These are phyloP conservation scores for Cryomyces antarcticus DNA, from an alignment of 495 filamentous ascomycete species.

Conservation along the genomic window DNA sequence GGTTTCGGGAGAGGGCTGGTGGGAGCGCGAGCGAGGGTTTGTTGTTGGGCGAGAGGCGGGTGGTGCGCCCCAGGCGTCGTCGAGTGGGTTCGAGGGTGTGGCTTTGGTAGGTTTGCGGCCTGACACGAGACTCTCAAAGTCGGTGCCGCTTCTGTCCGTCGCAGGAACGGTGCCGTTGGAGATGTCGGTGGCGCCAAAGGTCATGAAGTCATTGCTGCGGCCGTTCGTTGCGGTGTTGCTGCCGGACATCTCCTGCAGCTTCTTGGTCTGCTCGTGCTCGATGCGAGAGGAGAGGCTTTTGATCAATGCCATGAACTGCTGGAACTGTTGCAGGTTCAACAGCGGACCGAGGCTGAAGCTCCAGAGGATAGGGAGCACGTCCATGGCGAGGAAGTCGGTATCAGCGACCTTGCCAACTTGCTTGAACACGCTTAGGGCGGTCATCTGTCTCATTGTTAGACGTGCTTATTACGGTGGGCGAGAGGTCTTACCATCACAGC, in stretches of 20 bases:
- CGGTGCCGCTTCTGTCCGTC: constrained; percentile 37
- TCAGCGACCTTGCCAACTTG: constrained; percentile 70
- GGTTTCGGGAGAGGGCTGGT: constrained; percentile 7
- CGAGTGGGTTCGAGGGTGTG: constrained; percentile 20
- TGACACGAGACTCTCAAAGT: constrained; percentile 76
- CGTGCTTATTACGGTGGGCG: no score
- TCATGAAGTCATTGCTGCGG: constrained; percentile 34
- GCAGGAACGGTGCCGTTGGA: constrained; percentile 25
- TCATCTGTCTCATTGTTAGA: constrained; percentile 30
- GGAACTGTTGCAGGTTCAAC: constrained; percentile 70
- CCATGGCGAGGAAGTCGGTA: constrained; percentile 81
- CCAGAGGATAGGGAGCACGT: constrained; percentile 79
- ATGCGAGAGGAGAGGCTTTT: constrained; percentile 59
- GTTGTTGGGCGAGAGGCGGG: constrained; percentile 8
- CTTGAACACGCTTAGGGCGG: constrained; percentile 61
- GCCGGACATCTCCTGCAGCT: constrained; percentile 61
- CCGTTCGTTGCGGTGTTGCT: constrained; percentile 12
- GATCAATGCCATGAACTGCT: constrained; percentile 69
- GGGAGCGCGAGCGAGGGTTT: not conserved
- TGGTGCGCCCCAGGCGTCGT: constrained; percentile 18
- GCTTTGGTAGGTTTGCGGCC: constrained; percentile 23
- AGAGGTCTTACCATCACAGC: constrained; percentile 48
- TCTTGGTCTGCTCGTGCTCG: constrained; percentile 71
- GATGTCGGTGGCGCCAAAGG: constrained; percentile 30
- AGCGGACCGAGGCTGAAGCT: constrained; percentile 78